Evolutionary conservation across 2,329 filamentous ascomycete genomes (phyloP).

Genomic region (Fusarium torreyae): DNA sequence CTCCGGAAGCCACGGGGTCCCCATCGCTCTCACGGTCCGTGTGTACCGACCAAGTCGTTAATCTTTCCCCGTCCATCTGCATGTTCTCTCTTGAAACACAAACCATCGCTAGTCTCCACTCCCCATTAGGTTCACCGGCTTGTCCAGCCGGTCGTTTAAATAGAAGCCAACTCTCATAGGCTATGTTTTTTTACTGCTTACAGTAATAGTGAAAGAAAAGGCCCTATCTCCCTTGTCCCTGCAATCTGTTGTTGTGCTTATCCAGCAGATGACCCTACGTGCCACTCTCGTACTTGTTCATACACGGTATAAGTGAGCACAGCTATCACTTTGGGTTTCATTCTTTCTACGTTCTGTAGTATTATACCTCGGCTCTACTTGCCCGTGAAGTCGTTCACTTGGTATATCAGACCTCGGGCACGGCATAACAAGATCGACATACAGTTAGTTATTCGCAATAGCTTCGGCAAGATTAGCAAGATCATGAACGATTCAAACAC

Average conservation of each 20-base stretch:
- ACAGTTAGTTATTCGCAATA: background rate
- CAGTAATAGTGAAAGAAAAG: conserved; percentile 1
- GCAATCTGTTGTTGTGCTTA: conserved; percentile 13
- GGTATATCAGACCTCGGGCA: conserved; percentile 10
- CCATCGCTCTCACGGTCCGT: conserved; percentile 48
- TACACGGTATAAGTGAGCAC: conserved; percentile 24
- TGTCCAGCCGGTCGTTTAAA: conserved; percentile 32
- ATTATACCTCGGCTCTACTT: conserved; percentile 21
- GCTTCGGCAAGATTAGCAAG: background rate
- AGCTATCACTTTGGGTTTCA: conserved; percentile 5
- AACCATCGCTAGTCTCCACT: conserved; percentile 7
- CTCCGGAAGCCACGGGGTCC: conserved; percentile 13
- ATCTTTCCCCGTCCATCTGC: conserved; percentile 25
- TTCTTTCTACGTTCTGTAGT: conserved; percentile 5
- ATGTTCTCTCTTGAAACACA: conserved; percentile 22
- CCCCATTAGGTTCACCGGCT: conserved; percentile 19
- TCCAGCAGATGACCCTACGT: conserved; percentile 30
- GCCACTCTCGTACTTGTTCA: conserved; percentile 21
- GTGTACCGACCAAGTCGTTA: conserved; percentile 40
- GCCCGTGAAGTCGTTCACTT: background rate
- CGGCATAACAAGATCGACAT: conserved; percentile 1
- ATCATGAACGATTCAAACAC: conserved; percentile 47
- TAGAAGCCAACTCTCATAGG: conserved; percentile 17
- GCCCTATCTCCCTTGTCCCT: conserved; percentile 41
- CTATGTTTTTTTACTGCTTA: conserved; percentile 15